Percentiles rank a stretch among this genome's conserved stretches.
phyloP scores from a whole-genome alignment of 805 yeast genomes.

The Ascoidea asiatica region DNA sequence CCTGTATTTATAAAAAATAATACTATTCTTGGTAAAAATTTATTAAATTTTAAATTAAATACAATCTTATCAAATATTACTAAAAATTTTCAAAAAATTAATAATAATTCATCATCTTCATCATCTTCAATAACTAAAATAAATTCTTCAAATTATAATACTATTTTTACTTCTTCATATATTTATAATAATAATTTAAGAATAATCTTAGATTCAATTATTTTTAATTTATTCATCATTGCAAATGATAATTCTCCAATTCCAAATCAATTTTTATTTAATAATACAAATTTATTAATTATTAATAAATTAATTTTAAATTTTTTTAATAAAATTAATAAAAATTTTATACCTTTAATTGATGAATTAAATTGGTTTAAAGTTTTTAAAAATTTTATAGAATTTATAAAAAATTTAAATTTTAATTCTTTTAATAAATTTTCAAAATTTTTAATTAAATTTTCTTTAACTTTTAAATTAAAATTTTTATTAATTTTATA shows the following conservation, averaged over 20 bases:
- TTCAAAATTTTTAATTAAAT: conserved; percentile 3
- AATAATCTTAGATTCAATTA: conserved; percentile 5
- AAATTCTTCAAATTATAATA: background rate
- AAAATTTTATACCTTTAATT: conserved; percentile 2
- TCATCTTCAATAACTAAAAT: too few species aligned
- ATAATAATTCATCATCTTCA: background rate
- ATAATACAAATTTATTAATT: conserved; percentile 3
- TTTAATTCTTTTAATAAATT: background rate
- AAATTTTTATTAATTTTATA: conserved; percentile 6
- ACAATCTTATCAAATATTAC: background rate
- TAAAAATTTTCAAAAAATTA: too few species aligned
- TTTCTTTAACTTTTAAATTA: conserved; percentile 6
- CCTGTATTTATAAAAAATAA: background rate
- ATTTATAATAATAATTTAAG: background rate
- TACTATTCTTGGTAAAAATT: conserved; percentile 1
- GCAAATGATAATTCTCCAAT: background rate
- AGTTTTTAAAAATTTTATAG: conserved; percentile 5
- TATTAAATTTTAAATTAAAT: background rate
- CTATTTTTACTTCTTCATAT: background rate
- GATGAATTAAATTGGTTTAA: conserved; percentile 6
- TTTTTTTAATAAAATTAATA: conserved; percentile 5
- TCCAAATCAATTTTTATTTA: conserved; percentile 1
- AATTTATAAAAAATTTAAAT: conserved; percentile 1
- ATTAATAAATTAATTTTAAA: conserved; percentile 4
- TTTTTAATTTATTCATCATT: conserved; percentile 6